Evolutionary conservation across 441 rosid species (phyloP).

Genomic region (Viola pubescens): DNA sequence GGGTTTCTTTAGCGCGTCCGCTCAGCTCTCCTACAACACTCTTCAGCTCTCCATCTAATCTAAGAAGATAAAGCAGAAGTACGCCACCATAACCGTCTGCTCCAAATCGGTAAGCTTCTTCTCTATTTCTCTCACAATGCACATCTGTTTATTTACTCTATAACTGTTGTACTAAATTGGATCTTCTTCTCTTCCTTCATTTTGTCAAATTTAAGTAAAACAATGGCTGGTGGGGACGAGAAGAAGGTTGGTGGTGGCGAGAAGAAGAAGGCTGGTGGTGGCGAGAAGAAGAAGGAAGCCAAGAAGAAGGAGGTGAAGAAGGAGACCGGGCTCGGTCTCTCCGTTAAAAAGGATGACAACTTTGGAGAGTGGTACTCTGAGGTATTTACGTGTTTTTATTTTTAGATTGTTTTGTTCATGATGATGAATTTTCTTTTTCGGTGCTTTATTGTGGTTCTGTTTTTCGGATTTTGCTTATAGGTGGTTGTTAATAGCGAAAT

Average conservation of each 20-base stretch:
- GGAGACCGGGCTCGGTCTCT: slow-evolving; percentile 64
- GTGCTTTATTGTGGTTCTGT: background rate
- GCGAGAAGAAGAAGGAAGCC: background rate
- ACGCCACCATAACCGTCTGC: too few relatives aligned
- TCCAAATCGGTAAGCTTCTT: too few relatives aligned
- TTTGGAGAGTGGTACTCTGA: slow-evolving; percentile 81
- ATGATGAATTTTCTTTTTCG: background rate
- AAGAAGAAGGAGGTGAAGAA: slow-evolving; percentile 71
- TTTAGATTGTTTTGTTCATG: background rate
- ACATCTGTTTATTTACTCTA: too few relatives aligned
- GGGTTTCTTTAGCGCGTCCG: too few relatives aligned
- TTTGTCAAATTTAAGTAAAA: too few relatives aligned
- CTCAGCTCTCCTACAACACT: too few relatives aligned
- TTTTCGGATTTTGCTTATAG: slow-evolving; percentile 28
- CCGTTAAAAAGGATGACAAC: slow-evolving; percentile 54
- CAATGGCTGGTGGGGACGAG: too few relatives aligned
- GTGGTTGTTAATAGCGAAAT: slow-evolving; percentile 85
- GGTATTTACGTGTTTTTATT: slow-evolving; percentile 24
- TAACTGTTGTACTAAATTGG: too few relatives aligned
- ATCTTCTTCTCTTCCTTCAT: too few relatives aligned
- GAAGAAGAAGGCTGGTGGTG: slow-evolving; percentile 24
- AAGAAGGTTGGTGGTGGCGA: slow-evolving; percentile 23
- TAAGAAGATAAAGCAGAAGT: too few relatives aligned
- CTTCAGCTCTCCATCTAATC: too few relatives aligned
- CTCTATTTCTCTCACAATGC: too few relatives aligned